phyloP scores from a whole-genome alignment of 345 rosid genomes.

The Linum lewisii region DNA sequence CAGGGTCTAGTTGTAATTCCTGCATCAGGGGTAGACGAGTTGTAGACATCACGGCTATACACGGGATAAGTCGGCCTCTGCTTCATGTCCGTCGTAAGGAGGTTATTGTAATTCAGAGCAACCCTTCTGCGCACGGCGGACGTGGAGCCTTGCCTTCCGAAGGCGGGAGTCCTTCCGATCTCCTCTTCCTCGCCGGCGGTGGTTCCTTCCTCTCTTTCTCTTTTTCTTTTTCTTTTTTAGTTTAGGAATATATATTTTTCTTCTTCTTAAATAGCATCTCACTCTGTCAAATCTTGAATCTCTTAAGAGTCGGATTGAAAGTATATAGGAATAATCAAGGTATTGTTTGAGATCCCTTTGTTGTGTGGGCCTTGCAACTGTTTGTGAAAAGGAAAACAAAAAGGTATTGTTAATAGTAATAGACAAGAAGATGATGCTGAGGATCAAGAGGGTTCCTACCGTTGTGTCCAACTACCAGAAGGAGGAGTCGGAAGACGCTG shows the following conservation, averaged over 20 bases:
- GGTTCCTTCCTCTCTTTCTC: conserved; percentile 28
- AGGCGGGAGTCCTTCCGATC: conserved; percentile 99
- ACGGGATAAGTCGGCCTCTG: conserved; percentile 44
- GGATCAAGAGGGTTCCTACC: conserved; percentile 84
- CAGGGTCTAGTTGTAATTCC: neutral
- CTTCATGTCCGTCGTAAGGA: conserved; percentile 78
- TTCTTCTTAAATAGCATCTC: neutral
- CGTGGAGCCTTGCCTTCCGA: conserved; percentile 99
- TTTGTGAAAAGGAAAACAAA: neutral
- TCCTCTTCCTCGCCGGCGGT: conserved; percentile 98
- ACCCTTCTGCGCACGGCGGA: conserved; percentile 99
- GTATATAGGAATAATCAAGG: neutral
- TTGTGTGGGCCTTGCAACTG: neutral
- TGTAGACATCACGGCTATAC: conserved; percentile 99
- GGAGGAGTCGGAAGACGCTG: conserved; percentile 53
- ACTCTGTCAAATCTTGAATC: too few species aligned
- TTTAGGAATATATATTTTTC: conserved; percentile 1
- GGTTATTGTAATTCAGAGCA: conserved; percentile 64
- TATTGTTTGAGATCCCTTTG: conserved; percentile 9
- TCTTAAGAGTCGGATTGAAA: neutral
- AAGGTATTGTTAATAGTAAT: neutral
- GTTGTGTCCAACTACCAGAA: conserved; percentile 74
- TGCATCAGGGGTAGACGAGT: conserved; percentile 15
- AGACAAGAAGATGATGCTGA: conserved; percentile 42
- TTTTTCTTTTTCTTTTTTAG: conserved; percentile 10